Evolutionary conservation across 163 green algal genomes (phyloP).

Genomic region (Chlamydomonas reinhardtii): DNA sequence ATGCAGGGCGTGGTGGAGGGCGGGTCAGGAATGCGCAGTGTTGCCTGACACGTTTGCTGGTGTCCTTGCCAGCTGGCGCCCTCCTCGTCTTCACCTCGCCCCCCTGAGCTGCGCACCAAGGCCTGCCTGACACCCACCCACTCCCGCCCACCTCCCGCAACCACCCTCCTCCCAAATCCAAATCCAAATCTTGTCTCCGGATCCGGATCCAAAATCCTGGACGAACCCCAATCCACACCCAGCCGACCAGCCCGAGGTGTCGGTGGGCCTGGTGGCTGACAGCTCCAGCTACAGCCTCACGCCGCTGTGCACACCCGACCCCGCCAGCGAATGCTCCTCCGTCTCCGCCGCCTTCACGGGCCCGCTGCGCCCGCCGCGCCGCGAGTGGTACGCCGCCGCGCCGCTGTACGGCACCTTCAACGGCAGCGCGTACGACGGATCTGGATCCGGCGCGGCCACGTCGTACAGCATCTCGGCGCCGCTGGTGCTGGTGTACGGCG

Average conservation of each 20-base stretch:
- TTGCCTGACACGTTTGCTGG: no score
- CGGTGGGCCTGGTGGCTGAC: no score
- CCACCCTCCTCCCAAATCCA: neutral
- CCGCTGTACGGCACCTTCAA: neutral
- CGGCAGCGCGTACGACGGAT: neutral
- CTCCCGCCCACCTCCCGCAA: no score
- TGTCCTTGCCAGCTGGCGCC: no score
- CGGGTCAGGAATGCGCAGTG: no score
- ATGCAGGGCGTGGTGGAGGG: no score
- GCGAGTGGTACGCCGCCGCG: constrained; percentile 16
- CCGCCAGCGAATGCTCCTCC: neutral
- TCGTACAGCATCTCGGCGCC: neutral
- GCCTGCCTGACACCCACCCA: no score
- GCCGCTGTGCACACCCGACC: neutral
- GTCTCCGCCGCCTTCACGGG: neutral
- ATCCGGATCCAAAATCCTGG: no score
- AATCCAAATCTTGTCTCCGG: neutral
- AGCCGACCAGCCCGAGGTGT: no score
- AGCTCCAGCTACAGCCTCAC: neutral
- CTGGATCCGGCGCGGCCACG: neutral
- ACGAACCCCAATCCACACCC: no score
- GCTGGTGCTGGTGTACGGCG: constrained; percentile 24
- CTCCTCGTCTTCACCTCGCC: no score
- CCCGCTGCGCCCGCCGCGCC: neutral
- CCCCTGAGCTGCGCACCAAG: no score